Base-by-base conservation (phyloP, 345 rosid species). In the Hevea brasiliensis region DNA sequence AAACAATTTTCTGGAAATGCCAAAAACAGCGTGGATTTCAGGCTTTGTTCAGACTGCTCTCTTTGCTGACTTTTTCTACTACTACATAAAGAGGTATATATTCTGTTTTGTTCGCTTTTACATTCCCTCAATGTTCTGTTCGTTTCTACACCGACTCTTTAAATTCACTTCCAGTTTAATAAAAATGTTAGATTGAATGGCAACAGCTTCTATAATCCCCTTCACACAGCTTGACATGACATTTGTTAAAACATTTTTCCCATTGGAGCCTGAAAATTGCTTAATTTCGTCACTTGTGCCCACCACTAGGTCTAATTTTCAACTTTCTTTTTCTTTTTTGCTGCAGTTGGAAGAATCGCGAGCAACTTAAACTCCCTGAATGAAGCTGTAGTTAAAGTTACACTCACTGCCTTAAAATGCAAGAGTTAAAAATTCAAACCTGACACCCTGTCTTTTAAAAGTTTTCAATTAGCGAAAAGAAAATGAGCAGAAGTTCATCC, bases 31-130 rank as follows among this genome's bases (percentile, higher is more conserved):
- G 55, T 86, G 85, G 83, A 15, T 81, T 9, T 73, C 87, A 3
- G 89, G 89, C 24, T 53, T 86, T n/a, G 78, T 81, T 54, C 87
- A 86, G 72, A 86, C 87, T 37, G 76, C 80, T 24, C 81, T 86
- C 0, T 86, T 84, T 71, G 85, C 81, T 3, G 85, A 86, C 72
- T 86, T 84, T 72, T 84, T 86, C 75, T 84, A 82, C 74, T 86
- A 84, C 75, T 84, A 86, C 47, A 29, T 85, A 50, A 77, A 83
- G 70, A 85, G 86, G 88, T 83, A 61, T 8, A 6, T 37, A 12
- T 58, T 37, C 62, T 60, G 11, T 44, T 61, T 26, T 37, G 18
- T 37, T 24, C 27, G 2, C 60, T 32, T 61, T 0, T 12, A 18
- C 2, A 44, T 61, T 61, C 21, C 26, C 13, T 12, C 24, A 37